phyloP scores from a whole-genome alignment of 192 early-diverging fungal genomes.

The Coemansia guatemalensis region DNA sequence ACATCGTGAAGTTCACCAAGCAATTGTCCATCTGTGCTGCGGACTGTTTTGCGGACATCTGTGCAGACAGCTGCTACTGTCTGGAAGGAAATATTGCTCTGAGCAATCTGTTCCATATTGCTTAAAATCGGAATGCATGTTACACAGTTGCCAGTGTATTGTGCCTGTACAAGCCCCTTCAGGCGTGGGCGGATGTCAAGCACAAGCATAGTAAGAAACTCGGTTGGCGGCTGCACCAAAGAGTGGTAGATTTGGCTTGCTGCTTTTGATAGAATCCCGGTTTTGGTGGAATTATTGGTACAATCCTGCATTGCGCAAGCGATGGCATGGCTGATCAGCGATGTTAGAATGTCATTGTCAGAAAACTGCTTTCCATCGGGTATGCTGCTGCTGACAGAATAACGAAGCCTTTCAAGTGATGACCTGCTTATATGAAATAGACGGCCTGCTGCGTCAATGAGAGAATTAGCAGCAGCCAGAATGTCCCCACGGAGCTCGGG shows the following conservation, averaged over 20 bases:
- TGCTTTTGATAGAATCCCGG: neutral
- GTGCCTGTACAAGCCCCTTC: neutral
- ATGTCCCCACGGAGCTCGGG: slow-evolving; percentile 9
- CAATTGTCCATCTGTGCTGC: neutral
- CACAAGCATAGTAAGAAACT: slow-evolving; percentile 11
- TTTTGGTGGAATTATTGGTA: neutral
- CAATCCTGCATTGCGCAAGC: neutral
- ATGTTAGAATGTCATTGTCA: slow-evolving; percentile 25
- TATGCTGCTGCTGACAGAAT: neutral
- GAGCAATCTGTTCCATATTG: neutral
- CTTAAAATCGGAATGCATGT: neutral
- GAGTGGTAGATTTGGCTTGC: neutral
- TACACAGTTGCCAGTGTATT: slow-evolving; percentile 9
- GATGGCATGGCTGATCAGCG: slow-evolving; percentile 5
- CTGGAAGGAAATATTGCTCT: neutral
- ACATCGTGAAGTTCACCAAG: slow-evolving; percentile 6
- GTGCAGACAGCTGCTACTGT: slow-evolving; percentile 9
- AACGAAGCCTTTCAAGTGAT: slow-evolving; percentile 1
- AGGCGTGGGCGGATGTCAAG: slow-evolving; percentile 19
- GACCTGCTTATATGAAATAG: slow-evolving; percentile 14
- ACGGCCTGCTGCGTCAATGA: slow-evolving; percentile 4
- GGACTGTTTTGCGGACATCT: neutral
- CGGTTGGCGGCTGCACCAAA: neutral
- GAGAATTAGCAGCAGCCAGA: neutral
- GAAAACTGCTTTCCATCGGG: neutral